Conservation (phyloP, 2,329 filamentous ascomycete species). For the Xylaria sp. region DNA sequence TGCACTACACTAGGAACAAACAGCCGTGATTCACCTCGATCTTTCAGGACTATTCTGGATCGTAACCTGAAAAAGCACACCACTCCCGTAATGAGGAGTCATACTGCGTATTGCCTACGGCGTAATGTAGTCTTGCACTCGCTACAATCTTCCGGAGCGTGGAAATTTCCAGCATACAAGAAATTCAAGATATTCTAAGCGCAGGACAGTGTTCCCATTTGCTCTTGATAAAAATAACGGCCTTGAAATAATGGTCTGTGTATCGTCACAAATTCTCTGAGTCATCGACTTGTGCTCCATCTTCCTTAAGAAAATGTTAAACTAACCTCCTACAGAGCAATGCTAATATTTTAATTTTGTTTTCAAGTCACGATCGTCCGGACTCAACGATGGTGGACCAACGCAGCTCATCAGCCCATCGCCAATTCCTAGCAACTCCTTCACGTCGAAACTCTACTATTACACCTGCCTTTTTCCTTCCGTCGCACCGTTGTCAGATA, state of each 20-base stretch:
- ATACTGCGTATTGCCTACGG: not conserved
- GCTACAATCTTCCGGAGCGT: not conserved
- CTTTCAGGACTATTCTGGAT: not conserved
- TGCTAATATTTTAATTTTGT: not conserved
- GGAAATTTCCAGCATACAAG: not conserved
- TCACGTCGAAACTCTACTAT: not conserved
- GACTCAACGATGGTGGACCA: not conserved
- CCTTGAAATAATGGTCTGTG: not conserved
- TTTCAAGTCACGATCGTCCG: not conserved
- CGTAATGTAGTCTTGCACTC: not conserved
- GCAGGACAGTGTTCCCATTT: no score
- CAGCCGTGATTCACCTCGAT: not conserved
- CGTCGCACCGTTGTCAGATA: not conserved
- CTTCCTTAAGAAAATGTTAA: not conserved
- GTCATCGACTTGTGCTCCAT: not conserved
- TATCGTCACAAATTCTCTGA: not conserved
- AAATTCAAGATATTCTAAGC: not conserved
- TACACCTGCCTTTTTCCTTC: not conserved
- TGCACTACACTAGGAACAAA: not conserved
- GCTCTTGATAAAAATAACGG: no score
- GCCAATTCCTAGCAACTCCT: not conserved
- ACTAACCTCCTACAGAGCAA: not conserved
- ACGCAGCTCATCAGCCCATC: not conserved
- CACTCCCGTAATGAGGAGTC: not conserved
- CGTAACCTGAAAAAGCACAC: not conserved